Conservation (phyloP, 306 rosid genomes). For the Canavalia ensiformis region DNA sequence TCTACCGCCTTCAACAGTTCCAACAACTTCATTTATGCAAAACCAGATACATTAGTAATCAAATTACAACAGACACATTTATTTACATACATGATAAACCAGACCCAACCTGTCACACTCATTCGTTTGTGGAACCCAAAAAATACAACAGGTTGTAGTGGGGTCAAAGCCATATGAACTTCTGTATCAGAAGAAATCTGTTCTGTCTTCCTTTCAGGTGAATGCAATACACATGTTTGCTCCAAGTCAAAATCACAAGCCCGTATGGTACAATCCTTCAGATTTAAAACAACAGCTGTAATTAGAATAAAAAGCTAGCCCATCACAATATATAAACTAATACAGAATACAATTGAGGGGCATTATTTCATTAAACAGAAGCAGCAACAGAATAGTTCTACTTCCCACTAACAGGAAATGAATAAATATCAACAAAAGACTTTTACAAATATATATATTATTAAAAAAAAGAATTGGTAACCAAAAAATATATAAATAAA, state of each 20-base stretch:
- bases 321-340: slow-evolving; percentile 34
- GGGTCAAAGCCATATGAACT: slow-evolving; percentile 96
- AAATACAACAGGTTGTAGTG: slow-evolving; percentile 94
- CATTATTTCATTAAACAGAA: slow-evolving; percentile 15
- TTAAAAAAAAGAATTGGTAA: neutral
- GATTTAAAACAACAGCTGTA: slow-evolving; percentile 38
- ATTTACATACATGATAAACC: slow-evolving; percentile 5
- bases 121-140: slow-evolving; percentile 89
- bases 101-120: slow-evolving; percentile 89
- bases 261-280: slow-evolving; percentile 94
- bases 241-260: slow-evolving; percentile 97
- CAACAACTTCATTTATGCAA: slow-evolving; percentile 82
- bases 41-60: slow-evolving; percentile 40
- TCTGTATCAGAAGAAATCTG: slow-evolving; percentile 86
- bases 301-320: slow-evolving; percentile 47
- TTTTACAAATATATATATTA: neutral
- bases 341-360: slow-evolving; percentile 7
- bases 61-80: slow-evolving; percentile 35
- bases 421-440: neutral
- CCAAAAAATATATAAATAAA: neutral
- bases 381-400: neutral
- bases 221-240: slow-evolving; percentile 95
- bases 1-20: slow-evolving; percentile 96
- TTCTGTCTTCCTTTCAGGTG: slow-evolving; percentile 91
- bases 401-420: neutral